These are phyloP conservation scores for Schrenkiella parvula DNA, from an alignment of 345 rosid species.

Conservation along the genomic window DNA sequence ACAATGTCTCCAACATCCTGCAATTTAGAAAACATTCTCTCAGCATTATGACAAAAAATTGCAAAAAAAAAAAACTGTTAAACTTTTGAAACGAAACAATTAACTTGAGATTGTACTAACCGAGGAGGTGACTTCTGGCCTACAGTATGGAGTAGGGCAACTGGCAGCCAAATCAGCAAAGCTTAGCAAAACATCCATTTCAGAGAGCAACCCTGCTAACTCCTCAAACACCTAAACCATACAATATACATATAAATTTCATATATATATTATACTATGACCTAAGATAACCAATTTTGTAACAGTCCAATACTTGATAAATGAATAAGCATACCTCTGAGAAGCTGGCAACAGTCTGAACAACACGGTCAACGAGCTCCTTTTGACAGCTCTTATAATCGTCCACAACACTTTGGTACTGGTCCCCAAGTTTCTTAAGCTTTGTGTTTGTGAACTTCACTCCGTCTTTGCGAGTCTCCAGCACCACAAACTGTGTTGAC, in stretches of 20 bases:
- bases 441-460: conserved; percentile 93
- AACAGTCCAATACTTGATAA: neutral
- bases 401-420: conserved; percentile 79
- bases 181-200: conserved; percentile 90
- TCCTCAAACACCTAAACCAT: conserved; percentile 72
- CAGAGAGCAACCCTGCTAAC: conserved; percentile 70
- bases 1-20: conserved; percentile 84
- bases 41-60: neutral
- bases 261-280: neutral
- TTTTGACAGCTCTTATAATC: conserved; percentile 77
- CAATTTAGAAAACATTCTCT: conserved; percentile 14
- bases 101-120: conserved; percentile 38
- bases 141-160: conserved; percentile 87
- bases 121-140: conserved; percentile 78
- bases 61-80: neutral
- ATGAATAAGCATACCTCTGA: conserved; percentile 57
- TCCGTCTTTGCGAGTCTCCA: conserved; percentile 98
- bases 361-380: conserved; percentile 76
- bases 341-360: conserved; percentile 75
- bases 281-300: neutral
- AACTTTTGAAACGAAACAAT: neutral
- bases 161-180: conserved; percentile 95
- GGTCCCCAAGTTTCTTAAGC: conserved; percentile 90
- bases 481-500: conserved; percentile 74
- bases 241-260: neutral